Conservation (phyloP, 345 rosid species). For the Kernera saxatilis region DNA sequence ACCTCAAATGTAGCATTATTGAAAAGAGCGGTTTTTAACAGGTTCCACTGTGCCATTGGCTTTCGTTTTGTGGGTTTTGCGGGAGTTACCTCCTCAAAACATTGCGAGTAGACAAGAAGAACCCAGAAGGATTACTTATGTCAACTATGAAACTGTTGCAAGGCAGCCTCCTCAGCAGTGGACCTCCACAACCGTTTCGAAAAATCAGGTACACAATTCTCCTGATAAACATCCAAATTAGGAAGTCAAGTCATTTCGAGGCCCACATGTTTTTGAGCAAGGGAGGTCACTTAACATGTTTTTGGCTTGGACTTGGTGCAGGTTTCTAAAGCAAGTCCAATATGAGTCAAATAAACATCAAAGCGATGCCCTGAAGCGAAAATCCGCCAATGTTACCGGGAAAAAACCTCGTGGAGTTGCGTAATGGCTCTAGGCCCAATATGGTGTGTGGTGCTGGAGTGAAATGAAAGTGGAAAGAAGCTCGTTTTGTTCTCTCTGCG, state of each 20-base stretch:
- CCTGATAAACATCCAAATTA: not conserved
- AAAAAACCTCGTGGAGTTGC: not conserved
- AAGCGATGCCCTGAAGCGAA: not conserved
- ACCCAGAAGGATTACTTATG: conserved; percentile 23
- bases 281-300: not conserved
- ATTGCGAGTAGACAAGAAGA: conserved; percentile 27
- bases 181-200: conserved; percentile 33
- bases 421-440: not conserved
- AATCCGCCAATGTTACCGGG: not conserved
- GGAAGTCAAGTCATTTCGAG: not conserved
- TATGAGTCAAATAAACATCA: conserved; percentile 7
- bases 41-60: conserved; percentile 34
- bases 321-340: conserved; percentile 37
- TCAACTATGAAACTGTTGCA: conserved; percentile 26
- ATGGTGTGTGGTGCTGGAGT: conserved; percentile 1
- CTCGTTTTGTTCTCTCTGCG: not conserved
- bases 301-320: conserved; percentile 8
- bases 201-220: conserved; percentile 29
- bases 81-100: conserved; percentile 32
- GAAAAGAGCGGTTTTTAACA: not conserved
- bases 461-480: conserved; percentile 5
- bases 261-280: too few species aligned
- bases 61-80: conserved; percentile 33
- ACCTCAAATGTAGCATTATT: not conserved
- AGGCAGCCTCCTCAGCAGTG: conserved; percentile 29